Evolutionary conservation across 345 rosid species (phyloP).

Genomic region (Citropsis articulata): DNA sequence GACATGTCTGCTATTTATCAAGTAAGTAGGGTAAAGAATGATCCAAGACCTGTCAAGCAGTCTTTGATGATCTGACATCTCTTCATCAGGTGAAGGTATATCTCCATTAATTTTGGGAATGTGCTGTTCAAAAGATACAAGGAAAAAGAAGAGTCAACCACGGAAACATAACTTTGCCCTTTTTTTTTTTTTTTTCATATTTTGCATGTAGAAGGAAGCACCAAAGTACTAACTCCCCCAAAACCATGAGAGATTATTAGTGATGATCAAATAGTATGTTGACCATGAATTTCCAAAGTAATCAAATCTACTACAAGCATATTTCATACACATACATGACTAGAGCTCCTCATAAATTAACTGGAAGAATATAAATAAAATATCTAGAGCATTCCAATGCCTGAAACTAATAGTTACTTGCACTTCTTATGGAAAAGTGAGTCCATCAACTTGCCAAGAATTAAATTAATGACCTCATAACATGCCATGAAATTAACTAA

Average conservation of each 20-base stretch:
- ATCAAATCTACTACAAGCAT: neutral
- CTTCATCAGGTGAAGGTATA: constrained; percentile 57
- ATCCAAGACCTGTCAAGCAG: constrained; percentile 50
- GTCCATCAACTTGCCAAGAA: too few species aligned
- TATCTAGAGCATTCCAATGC: neutral
- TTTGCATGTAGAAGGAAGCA: neutral
- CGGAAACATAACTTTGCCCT: neutral
- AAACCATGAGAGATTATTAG: neutral
- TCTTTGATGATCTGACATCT: constrained; percentile 64
- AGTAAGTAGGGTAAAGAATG: neutral
- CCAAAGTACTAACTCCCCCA: neutral
- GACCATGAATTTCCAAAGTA: neutral
- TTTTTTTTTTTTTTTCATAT: neutral
- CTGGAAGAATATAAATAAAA: neutral
- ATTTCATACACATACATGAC: neutral
- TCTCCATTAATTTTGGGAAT: constrained; percentile 65
- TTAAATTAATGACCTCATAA: neutral
- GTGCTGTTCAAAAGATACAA: constrained; percentile 38
- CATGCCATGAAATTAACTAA: neutral
- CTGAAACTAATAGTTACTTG: neutral
- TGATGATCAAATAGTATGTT: too few species aligned
- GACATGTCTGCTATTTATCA: neutral
- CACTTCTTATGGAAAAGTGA: neutral
- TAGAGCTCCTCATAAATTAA: neutral
- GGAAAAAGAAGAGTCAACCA: neutral